phyloP scores from a whole-genome alignment of 768 basidiomycete species.

The Pleurotus citrinopileatus region DNA sequence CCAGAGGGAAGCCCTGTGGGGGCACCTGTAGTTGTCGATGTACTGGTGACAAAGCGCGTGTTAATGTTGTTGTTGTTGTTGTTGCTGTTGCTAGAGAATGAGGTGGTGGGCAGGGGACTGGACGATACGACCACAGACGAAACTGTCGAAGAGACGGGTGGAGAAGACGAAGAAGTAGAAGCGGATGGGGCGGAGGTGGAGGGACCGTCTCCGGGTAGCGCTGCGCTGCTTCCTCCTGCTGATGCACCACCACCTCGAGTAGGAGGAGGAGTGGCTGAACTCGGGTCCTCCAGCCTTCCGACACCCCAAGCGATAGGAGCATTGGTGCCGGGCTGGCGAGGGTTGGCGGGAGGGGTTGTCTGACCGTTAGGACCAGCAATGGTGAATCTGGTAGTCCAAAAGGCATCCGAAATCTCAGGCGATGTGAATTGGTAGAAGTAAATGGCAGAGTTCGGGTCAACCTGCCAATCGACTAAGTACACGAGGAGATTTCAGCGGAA shows the following conservation, averaged over 20 bases:
- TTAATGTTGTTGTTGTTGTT: too few species aligned
- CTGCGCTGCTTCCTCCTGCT: conserved; percentile 9
- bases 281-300: conserved; percentile 52
- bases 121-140: conserved; percentile 2
- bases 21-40: background rate
- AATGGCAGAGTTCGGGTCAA: conserved; percentile 59
- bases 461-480: conserved; percentile 32
- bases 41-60: background rate
- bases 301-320: conserved; percentile 64
- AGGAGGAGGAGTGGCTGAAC: conserved; percentile 37
- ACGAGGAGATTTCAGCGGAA: background rate
- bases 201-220: conserved; percentile 12
- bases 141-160: background rate
- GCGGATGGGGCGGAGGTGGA: conserved; percentile 13
- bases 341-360: conserved; percentile 46
- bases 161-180: conserved; percentile 6
- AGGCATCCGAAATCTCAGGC: conserved; percentile 31
- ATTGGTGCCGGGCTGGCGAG: conserved; percentile 49
- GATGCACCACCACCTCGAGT: conserved; percentile 14
- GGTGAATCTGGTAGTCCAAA: conserved; percentile 78
- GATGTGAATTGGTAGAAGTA: conserved; percentile 82
- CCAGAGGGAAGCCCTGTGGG: background rate
- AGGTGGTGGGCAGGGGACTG: conserved; percentile 4
- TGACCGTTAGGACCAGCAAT: conserved; percentile 53
- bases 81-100: too few species aligned